Base-by-base conservation (phyloP, 208 protist genomes). In the Cochliopodium minus region DNA sequence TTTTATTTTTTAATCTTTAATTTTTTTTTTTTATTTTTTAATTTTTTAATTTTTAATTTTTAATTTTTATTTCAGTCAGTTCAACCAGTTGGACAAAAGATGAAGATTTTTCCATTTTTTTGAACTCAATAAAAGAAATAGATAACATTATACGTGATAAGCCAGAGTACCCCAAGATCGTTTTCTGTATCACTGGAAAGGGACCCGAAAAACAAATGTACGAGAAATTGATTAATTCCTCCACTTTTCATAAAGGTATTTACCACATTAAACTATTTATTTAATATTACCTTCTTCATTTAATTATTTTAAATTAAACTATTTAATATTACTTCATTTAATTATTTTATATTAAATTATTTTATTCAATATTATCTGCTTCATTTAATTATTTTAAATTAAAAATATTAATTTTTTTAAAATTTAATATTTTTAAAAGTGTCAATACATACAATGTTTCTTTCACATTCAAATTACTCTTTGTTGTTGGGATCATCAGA, bases 51-150 rank as follows among this genome's bases (percentile, higher is more conserved):
- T n/a, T n/a, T n/a, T n/a, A n/a, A n/a, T n/a, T n/a, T n/a, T n/a
- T n/a, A n/a, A n/a, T n/a, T n/a, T n/a, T n/a, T n/a, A n/a, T n/a
- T n/a, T n/a, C n/a, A n/a, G 74, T 97, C 1, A 83, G 70, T 39
- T 77, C 80, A 1, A 97, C 92, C 4, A 90, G 79, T 65, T 97
- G 88, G 86, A 95, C 88, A 3, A 59, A 71, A 5, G 92, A 97
- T 39, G 92, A 97, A 70, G 87, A 96, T 62, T 93, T 95, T 66
- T 68, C 61, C 1, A 73, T 94, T 15, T 61, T 96, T n/a, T 65
- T 95, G 0, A 69, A 86, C 5, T 79, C 87, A 10, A 70, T 93
- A 4, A 58, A 65, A 22, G 64, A 72, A 0, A 69, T 90, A 23
- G 83, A 92, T 61, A 58, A 70, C 23, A 81, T 71, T 2, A 40